Evolutionary conservation across 2,329 filamentous ascomycete species (phyloP), one percentile per base, ranked within the genome.

Genomic region (Westerdykella aurantiaca): DNA sequence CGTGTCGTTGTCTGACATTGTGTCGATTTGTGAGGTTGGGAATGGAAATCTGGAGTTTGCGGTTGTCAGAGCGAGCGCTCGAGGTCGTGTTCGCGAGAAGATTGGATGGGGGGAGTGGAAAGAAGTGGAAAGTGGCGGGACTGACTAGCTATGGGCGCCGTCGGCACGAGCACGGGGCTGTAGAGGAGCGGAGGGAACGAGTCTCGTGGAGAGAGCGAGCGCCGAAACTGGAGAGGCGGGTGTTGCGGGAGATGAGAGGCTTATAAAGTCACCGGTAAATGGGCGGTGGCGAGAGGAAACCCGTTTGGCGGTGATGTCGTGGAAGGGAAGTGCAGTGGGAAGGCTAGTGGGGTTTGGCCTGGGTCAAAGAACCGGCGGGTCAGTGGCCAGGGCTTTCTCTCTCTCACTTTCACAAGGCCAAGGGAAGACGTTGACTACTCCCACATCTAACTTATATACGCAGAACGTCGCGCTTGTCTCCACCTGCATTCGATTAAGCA

Each of bases 1-100:
- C 5, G 61, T 65, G 18, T 66, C 69, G 59, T 66, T 64, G 50
- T 75, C 72, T 34, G 72, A 73, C 74, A 74, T 74, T 21, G 29
- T 48, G 43, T 14, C 13, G 37, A 38, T 39, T 43, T 33, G 14
- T 17, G 13, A 22, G 35, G 22, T 17, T 23, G 16, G n/a, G 34
- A 41, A 22, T 14, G 34, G 38, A 33, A 12, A 16, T 35, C 33
- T 35, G 33, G 33, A 13, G 13, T 9, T 3, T 18, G 14, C 13
- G 34, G 16, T 34, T 25, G 21, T 25, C 11, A 35, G 33, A 35
- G 9, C 18, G 66, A 50, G 5, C 55, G 57, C 25, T 55, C 47
- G 10, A 66, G 52, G 33, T 35, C 16, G 33, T 14, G 43, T 41
- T 42, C 45, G 44, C 31, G 38, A 50, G 29, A 17, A 31, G 31